Evolutionary conservation across 176 grass and related monocot genomes (phyloP), one percentile per base, ranked within the genome.

Genomic region (Saccharum spontaneum): DNA sequence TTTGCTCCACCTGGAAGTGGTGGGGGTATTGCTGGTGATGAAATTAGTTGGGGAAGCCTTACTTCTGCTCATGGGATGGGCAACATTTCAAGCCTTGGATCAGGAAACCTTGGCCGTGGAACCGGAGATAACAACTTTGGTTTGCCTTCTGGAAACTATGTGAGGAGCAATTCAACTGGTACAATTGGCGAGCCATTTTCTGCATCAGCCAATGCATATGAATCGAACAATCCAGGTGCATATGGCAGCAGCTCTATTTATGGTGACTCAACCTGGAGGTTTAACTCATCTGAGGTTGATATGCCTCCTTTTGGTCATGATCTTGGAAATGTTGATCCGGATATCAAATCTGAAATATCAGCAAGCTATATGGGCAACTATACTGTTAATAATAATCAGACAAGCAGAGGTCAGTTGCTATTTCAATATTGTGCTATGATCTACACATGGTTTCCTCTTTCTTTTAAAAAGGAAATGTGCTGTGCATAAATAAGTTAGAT

Each of bases 351-450:
- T 65, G 81, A 87, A 64, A 72, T 65, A 50, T 89, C 92, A 71
- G 71, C 80, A 82, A 73, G 74, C 90, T 90, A 86, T 67, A 88
- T 87, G 79, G 90, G 77, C 62, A 80, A 78, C 76, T 92, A 94
- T 74, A 90, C 77, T 92, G 90, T 90, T 86, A 88, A 86, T 87
- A 87, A 92, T 83, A 94, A 84, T 67, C 85, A 92, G 86, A 90
- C 87, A 86, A 87, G 83, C 83, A 91, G 86, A 90, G 90, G 90
- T 95, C 65, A 94, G 89, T 81, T 79, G 40, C 26, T 41, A 18
- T 62, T 79, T 89, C 67, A 83, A 66, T 77, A 85, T 82, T 46
- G 37, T 89, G 18, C 44, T 76, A 79, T 54, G 31, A 82, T 40
- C 11, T 88, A 67, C 18, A 20, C 50, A 76, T 69, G 65, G 26